phyloP scores from a whole-genome alignment of 768 basidiomycete species.

The Kockovaella imperatae region DNA sequence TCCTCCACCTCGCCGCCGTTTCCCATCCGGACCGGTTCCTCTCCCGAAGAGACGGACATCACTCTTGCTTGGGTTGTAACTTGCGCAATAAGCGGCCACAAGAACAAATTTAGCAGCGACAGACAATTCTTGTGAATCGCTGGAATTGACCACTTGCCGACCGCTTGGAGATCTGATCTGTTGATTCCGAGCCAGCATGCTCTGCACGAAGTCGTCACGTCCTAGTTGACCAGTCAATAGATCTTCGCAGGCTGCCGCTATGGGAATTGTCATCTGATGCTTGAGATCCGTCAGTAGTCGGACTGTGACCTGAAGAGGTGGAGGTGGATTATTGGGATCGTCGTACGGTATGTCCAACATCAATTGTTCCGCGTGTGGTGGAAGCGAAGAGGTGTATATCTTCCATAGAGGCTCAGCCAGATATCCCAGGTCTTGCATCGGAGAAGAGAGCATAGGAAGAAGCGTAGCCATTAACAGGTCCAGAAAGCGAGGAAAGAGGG shows the following conservation, averaged over 20 bases:
- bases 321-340: slow-evolving; percentile 9
- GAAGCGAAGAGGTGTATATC: slow-evolving; percentile 33
- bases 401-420: slow-evolving; percentile 36
- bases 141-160: background rate
- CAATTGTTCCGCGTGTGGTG: slow-evolving; percentile 25
- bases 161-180: background rate
- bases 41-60: slow-evolving; percentile 78
- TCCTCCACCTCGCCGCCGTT: slow-evolving; percentile 38
- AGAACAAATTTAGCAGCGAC: slow-evolving; percentile 59
- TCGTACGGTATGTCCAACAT: slow-evolving; percentile 6
- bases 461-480: slow-evolving; percentile 33
- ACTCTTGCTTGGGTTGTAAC: slow-evolving; percentile 71
- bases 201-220: slow-evolving; percentile 16
- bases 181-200: slow-evolving; percentile 5
- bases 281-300: slow-evolving; percentile 41
- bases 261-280: slow-evolving; percentile 28
- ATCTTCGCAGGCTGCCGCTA: slow-evolving; percentile 32
- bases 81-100: slow-evolving; percentile 69
- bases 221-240: slow-evolving; percentile 27
- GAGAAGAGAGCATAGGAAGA: slow-evolving; percentile 18
- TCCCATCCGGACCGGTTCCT: slow-evolving; percentile 54
- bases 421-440: slow-evolving; percentile 22
- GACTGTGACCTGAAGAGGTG: slow-evolving; percentile 25
- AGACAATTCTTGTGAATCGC: slow-evolving; percentile 16
- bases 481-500: slow-evolving; percentile 40